Base-by-base conservation (phyloP, 768 basidiomycete genomes). In the Lyophyllum atratum region DNA sequence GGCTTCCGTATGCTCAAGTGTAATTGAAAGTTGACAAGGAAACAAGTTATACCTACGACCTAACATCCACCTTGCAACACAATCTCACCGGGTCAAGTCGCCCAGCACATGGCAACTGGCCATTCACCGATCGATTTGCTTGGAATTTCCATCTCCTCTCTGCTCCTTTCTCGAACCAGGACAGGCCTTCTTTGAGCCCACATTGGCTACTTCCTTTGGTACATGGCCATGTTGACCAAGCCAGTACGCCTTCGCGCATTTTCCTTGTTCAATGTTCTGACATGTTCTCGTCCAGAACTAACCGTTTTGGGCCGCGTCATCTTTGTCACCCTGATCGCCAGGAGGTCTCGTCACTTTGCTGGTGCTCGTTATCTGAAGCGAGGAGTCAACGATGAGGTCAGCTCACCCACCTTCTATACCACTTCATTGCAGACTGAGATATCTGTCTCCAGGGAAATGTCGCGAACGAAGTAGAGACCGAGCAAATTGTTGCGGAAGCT, bases 381-480 rank as follows among this genome's bases (percentile, higher is more conserved):
- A 54, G 97, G 97, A 3, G 93, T 94, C 22, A 98, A 97, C 63
- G 91, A 94, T 60, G 86, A 96, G 79, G 95, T 93, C 46, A 25
- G 72, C 56, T 15, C 12, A 3, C 12, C 4, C 14, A 22, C 4
- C 14, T 14, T 43, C 2, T 17, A 14, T 15, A n/a, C 26, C 17
- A 39, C 40, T 28, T 21, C 14, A 47, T 15, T 28, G 22, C 40
- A 31, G 15, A 22, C 34, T 15, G 26, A 29, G 59, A 19, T 21
- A 4, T 31, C 9, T 56, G 29, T 56, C 33, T 19, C n/a, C 59
- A 97, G 94, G 97, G 97, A 3, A 93, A 95, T 68, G 96, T 98
- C 10, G 96, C 96, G 2, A 99, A 99, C 67, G 97, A 98, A 71
- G 97, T 99, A 1, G 97, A 99, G 73, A 97, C 95, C 0, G 97